Evolutionary conservation across 768 basidiomycete genomes (phyloP), one percentile per base, ranked within the genome.

Genomic region (Termitomyces sp.): DNA sequence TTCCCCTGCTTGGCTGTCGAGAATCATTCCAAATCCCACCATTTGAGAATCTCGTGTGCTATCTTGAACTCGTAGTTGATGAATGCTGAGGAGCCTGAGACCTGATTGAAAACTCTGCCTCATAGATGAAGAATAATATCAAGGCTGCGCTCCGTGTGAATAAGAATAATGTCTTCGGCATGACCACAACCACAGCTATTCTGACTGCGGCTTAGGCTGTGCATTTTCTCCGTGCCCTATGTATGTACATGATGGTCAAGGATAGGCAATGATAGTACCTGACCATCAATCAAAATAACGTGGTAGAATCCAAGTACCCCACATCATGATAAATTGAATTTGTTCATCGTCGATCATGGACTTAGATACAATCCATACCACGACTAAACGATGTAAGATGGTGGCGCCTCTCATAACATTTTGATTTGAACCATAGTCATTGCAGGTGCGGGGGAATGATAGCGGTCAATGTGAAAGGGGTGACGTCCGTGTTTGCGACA

Each of bases 81-180:
- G 5, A 50, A 27, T 37, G 23, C 31, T 2, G 14, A 9, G 19
- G 23, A 32, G 37, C 3, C n/a, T n/a, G n/a, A n/a, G n/a, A n/a
- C n/a, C n/a, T 42, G 42, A 14, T 43, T 9, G 19, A 19, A 37
- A 16, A 8, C 21, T 23, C 17, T 29, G 12, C 19, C 19, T 41
- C n/a, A n/a, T n/a, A n/a, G 38, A 38, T 35, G 29, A 19, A 48
- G n/a, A 2, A 9, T 19, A 32, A 46, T 49, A 19, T 44, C 14
- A 19, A 45, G 16, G 37, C 59, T 59, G 59, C 54, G 59, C 54
- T 38, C 19, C 59, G 54, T 59, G 59, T 43, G 59, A 59, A 55
- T 35, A 8, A 8, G 27, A 8, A 14, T n/a, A n/a, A n/a, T n/a
- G n/a, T n/a, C n/a, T n/a, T 7, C 16, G 25, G 8, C 25, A 17